Evolutionary conservation across 306 rosid genomes (phyloP).

Genomic region (Luffa acutangula): DNA sequence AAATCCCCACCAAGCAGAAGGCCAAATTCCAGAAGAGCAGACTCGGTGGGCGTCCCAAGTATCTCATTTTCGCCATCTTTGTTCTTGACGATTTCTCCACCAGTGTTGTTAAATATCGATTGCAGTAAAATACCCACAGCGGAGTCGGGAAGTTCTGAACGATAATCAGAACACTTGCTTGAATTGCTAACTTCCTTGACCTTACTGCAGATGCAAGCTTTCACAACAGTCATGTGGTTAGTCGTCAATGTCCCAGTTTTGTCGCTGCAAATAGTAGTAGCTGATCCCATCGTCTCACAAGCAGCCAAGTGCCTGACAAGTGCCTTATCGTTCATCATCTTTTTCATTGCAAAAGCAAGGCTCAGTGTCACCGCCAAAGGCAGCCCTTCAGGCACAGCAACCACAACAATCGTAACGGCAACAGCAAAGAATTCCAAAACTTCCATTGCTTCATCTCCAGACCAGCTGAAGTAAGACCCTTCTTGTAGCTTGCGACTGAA

Average conservation of each 20-base stretch:
- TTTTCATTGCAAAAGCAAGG: slow-evolving; percentile 98
- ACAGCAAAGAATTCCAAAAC: slow-evolving; percentile 84
- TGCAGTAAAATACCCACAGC: slow-evolving; percentile 56
- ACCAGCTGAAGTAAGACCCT: slow-evolving; percentile 77
- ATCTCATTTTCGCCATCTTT: slow-evolving; percentile 54
- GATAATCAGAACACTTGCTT: slow-evolving; percentile 29
- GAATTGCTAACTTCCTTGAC: slow-evolving; percentile 48
- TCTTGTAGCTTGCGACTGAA: slow-evolving; percentile 66
- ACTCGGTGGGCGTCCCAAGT: slow-evolving; percentile 89
- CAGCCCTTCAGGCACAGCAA: slow-evolving; percentile 97
- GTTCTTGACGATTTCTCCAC: slow-evolving; percentile 83
- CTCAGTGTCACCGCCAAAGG: slow-evolving; percentile 97
- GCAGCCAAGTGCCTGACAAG: slow-evolving; percentile 96
- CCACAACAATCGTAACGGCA: slow-evolving; percentile 94
- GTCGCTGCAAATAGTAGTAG: slow-evolving; percentile 93
- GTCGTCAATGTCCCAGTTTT: slow-evolving; percentile 96
- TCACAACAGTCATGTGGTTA: slow-evolving; percentile 91
- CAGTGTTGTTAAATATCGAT: slow-evolving; percentile 87
- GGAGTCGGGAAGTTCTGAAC: slow-evolving; percentile 53
- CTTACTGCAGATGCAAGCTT: slow-evolving; percentile 69
- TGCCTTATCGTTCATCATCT: slow-evolving; percentile 98
- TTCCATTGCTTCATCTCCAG: slow-evolving; percentile 74
- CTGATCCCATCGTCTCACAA: slow-evolving; percentile 99
- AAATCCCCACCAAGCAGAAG: slow-evolving; percentile 71
- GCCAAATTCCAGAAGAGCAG: slow-evolving; percentile 83